phyloP scores from a whole-genome alignment of 306 rosid genomes.

The Acmispon strigosus region DNA sequence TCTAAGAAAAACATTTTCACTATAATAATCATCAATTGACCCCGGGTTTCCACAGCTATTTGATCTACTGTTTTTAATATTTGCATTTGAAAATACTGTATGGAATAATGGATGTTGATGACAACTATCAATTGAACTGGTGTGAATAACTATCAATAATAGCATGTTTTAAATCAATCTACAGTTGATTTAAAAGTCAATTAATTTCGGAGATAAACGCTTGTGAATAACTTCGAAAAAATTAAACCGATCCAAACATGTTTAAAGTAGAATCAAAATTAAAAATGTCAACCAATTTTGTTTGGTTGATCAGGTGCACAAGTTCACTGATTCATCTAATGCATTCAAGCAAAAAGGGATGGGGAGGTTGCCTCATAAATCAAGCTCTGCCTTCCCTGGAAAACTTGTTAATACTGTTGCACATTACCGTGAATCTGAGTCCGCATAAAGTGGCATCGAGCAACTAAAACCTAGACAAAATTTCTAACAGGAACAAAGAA shows the following conservation, averaged over 20 bases:
- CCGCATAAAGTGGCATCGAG: conserved; percentile 17
- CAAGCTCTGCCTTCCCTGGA: background rate
- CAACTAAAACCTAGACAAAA: conserved; percentile 9
- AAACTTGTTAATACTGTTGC: conserved; percentile 5
- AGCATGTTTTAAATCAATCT: too few relatives aligned
- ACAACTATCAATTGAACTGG: background rate
- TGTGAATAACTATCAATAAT: too few relatives aligned
- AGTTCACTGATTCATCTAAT: background rate
- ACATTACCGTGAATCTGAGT: conserved; percentile 2
- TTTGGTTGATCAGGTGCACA: too few relatives aligned
- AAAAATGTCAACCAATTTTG: background rate
- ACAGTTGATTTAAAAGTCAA: too few relatives aligned
- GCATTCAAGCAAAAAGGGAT: background rate
- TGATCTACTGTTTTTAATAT: too few relatives aligned
- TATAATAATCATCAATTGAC: too few relatives aligned
- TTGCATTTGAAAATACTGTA: background rate
- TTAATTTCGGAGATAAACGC: too few relatives aligned
- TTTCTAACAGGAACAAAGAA: background rate
- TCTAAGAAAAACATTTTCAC: too few relatives aligned
- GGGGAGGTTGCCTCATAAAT: background rate
- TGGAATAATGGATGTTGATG: background rate
- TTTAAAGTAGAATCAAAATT: background rate
- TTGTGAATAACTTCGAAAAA: too few relatives aligned
- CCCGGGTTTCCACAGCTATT: too few relatives aligned
- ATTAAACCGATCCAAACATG: too few relatives aligned